These are phyloP conservation scores for Dactylellina cionopaga DNA, from an alignment of 2,329 filamentous ascomycete genomes.

Conservation along the genomic window DNA sequence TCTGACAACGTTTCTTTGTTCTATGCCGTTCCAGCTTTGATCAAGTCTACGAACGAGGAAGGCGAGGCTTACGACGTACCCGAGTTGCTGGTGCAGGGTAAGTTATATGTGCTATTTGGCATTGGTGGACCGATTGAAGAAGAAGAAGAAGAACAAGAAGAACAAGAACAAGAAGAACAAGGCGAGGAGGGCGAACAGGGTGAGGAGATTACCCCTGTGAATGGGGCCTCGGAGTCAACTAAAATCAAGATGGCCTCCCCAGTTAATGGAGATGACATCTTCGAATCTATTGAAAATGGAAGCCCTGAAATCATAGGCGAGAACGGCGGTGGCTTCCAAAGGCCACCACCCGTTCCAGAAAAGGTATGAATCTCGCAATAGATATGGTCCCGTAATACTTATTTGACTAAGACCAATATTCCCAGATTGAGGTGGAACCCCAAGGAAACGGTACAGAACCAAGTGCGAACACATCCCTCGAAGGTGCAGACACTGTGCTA, in stretches of 20 bases:
- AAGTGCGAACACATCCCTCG: conserved; percentile 22
- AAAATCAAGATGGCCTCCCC: conserved; percentile 39
- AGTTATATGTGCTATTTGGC: conserved; percentile 35
- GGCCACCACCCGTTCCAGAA: background rate
- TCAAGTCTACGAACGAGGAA: conserved; percentile 38
- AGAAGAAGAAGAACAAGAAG: background rate
- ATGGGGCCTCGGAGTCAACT: conserved; percentile 9
- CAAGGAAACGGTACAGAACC: background rate
- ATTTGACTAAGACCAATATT: background rate
- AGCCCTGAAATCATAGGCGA: conserved; percentile 15
- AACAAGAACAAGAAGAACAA: background rate
- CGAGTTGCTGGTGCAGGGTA: conserved; percentile 26
- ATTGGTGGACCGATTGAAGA: conserved; percentile 5
- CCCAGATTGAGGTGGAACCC: background rate
- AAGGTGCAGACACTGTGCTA: conserved; percentile 51
- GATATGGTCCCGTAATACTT: background rate
- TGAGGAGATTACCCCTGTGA: background rate
- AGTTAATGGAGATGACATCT: conserved; percentile 35
- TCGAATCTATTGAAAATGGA: background rate
- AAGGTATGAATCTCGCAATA: conserved; percentile 4
- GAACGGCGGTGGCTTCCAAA: background rate
- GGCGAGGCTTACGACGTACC: conserved; percentile 25
- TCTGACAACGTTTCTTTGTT: conserved; percentile 21
- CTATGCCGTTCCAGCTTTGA: conserved; percentile 29
- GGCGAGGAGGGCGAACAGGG: background rate